These are phyloP conservation scores for Ceratocystis huliohia DNA, from an alignment of 2,329 filamentous ascomycete genomes.

Conservation along the genomic window DNA sequence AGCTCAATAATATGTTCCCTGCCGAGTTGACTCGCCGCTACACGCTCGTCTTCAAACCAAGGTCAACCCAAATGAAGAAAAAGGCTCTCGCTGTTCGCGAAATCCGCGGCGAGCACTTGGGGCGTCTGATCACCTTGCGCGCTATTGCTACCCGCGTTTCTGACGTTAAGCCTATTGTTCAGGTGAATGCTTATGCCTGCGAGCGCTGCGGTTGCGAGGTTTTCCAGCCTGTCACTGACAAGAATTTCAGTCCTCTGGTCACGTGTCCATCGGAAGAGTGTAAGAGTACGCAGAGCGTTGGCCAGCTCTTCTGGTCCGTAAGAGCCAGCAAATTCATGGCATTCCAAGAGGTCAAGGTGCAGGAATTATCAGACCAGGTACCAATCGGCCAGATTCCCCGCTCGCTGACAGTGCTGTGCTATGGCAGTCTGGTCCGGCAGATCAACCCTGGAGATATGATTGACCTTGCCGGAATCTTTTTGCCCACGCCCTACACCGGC, in stretches of 20 bases:
- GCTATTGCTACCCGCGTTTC: conserved; percentile 92
- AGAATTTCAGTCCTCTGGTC: conserved; percentile 76
- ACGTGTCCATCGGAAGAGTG: conserved; percentile 87
- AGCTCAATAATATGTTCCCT: conserved; percentile 69
- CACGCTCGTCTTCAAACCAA: conserved; percentile 89
- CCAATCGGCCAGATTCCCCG: conserved; percentile 95
- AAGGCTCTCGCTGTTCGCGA: conserved; percentile 79
- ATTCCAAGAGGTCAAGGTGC: conserved; percentile 97
- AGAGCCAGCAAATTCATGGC: conserved; percentile 92
- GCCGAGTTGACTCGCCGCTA: conserved; percentile 86
- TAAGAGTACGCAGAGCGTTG: conserved; percentile 78
- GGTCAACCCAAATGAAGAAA: conserved; percentile 54
- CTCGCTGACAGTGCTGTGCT: conserved; percentile 77
- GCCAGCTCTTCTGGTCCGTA: conserved; percentile 87
- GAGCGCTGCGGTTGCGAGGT: conserved; percentile 94
- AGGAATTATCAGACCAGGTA: conserved; percentile 98
- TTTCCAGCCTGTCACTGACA: conserved; percentile 87
- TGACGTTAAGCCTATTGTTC: conserved; percentile 94
- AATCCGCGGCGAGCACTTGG: conserved; percentile 83
- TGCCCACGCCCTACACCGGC: conserved; percentile 96
- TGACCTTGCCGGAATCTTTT: conserved; percentile 87
- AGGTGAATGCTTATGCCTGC: conserved; percentile 95
- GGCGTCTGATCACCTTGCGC: conserved; percentile 82
- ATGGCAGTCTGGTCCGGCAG: conserved; percentile 71
- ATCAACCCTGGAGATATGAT: conserved; percentile 91